Evolutionary conservation across 1,284 basidiomycete genomes (phyloP), one percentile per base, ranked within the genome.

Genomic region (Sanghuangporus weigelae): DNA sequence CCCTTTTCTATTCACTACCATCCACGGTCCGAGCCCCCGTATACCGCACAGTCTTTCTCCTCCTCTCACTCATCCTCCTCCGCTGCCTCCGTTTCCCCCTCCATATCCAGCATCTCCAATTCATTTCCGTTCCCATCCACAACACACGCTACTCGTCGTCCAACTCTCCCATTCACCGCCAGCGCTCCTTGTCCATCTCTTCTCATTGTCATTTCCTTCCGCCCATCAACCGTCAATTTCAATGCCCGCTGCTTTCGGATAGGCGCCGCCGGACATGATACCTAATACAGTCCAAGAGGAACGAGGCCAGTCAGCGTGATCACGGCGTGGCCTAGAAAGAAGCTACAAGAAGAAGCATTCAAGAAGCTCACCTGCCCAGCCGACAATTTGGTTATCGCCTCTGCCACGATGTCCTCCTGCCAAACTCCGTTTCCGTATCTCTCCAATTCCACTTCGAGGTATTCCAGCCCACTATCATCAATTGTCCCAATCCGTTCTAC

Each of bases 91-190:
- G 69, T 77, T 70, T 85, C 80, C 59, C 82, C 87, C 76, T 90
- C 90, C 76, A 93, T 79, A 78, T 93, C 90, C 69, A 92, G 76
- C 59, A 87, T 80, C 76, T 93, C 89, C 77, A 91, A 72, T 66
- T 75, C 76, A 67, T 76, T 78, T 67, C 88, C 88, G 58, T 78
- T 77, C 64, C 73, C 76, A 72, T 89, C 87, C 72, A 92, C 72
- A 63, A 92, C 81, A 72, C 89, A 90, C 16, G 84, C 89, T 59
- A 91, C 84, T 71, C 88, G 79, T 69, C 91, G 84, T 65, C 89
- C 88, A 10, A 74, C 76, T 71, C 86, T 78, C 64, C 90, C 90
- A 71, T 93, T 93, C 71, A 90, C 80, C 57, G 87, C 85, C 69
- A 92, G 74, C 86, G 68, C 73, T 72, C 68, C 73, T 78, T 74